Evolutionary conservation across 2,329 filamentous ascomycete genomes (phyloP), one percentile per base, ranked within the genome.

Genomic region (Penicillium sp.): DNA sequence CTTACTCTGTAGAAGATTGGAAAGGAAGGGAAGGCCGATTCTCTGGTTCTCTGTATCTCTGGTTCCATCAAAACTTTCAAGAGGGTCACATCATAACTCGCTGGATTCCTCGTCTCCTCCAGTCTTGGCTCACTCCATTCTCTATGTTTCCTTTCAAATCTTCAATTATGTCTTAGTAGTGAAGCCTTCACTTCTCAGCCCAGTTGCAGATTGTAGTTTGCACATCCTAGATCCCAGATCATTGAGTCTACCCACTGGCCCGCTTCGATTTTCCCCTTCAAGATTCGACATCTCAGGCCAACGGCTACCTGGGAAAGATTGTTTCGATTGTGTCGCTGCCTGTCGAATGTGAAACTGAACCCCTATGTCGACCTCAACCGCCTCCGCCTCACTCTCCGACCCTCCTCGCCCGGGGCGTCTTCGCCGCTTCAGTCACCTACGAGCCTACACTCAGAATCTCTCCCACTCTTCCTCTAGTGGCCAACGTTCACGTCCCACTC

Each of bases 391-490:
- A 51, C 52, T 64, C 49, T 54, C 66, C 50, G 66, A 69, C 47
- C 51, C 53, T 50, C 53, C 56, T 61, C 68, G 68, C 54, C 59
- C 63, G 40, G 64, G 69, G 45, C 67, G 65, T 47, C 62, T 72
- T 51, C 68, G 70, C 40, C 68, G 71, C 42, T 58, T 73, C 41
- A 72, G 69, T 62, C 69, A 69, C 59, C 62, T 73, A 47, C 66
- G 69, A 48, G 62, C 68, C 35, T 70, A 70, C 56, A 69, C 69
- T 2, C 64, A 71, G 40, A 64, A 60, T 46, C 62, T 61, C 40
- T 55, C 62, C 31, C 62, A 59, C 38, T 55, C 62, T 23, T 55
- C 60, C 25, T 42, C 58, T 31, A 53, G 47, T 28, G 48, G 54
- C 23, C 60, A 63, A 42, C 67, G 62, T 28, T 61, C 62, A 53